These are phyloP conservation scores for Bruguiera hainesii DNA, from an alignment of 441 rosid species.

Conservation along the genomic window DNA sequence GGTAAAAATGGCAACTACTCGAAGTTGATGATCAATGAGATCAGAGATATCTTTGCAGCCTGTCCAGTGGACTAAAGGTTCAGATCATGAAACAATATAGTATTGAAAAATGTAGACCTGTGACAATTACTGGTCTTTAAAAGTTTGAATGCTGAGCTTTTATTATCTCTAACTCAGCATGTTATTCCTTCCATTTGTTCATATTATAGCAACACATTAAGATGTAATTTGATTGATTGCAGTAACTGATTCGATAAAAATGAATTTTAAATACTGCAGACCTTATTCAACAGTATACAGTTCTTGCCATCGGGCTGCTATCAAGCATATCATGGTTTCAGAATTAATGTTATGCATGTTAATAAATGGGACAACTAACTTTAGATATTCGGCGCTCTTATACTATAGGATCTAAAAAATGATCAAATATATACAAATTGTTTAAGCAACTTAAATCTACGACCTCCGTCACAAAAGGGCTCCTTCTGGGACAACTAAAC, in stretches of 20 bases:
- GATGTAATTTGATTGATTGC: slow-evolving; percentile 24
- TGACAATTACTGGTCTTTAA: slow-evolving; percentile 2
- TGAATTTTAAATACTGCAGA: slow-evolving; percentile 1
- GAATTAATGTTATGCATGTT: too few relatives aligned
- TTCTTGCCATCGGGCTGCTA: slow-evolving; percentile 1
- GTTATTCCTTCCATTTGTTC: slow-evolving; percentile 15
- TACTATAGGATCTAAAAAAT: too few relatives aligned
- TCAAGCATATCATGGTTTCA: too few relatives aligned
- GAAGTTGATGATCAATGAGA: slow-evolving; percentile 20
- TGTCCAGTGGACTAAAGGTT: slow-evolving; percentile 11
- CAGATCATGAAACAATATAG: slow-evolving; percentile 8
- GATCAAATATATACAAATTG: too few relatives aligned
- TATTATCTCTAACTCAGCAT: slow-evolving; percentile 15
- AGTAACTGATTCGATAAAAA: slow-evolving; percentile 13
- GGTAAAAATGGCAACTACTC: slow-evolving; percentile 27
- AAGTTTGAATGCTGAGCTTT: slow-evolving; percentile 10
- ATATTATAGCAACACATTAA: slow-evolving; percentile 17
- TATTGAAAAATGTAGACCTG: slow-evolving; percentile 15
- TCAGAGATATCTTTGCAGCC: slow-evolving; percentile 6
- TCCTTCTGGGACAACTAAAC: too few relatives aligned
- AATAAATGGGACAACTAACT: too few relatives aligned
- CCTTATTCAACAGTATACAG: not conserved
- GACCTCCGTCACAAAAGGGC: too few relatives aligned
- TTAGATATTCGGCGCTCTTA: too few relatives aligned
- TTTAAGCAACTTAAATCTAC: too few relatives aligned